Evolutionary conservation across 441 rosid genomes (phyloP), one percentile per base, ranked within the genome.

Genomic region (Theobroma grandiflorum): DNA sequence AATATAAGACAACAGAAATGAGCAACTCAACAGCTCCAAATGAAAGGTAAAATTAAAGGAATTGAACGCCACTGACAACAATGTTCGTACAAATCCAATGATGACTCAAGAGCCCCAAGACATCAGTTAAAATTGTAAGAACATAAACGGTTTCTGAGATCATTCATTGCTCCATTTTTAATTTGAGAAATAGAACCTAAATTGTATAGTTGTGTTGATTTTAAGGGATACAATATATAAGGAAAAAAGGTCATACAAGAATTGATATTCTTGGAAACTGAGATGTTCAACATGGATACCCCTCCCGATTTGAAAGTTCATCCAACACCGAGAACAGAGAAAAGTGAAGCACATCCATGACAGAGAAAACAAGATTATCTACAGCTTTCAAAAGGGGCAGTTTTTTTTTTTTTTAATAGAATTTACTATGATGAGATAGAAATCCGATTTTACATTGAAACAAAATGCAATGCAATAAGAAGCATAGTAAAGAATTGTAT

Each of bases 321-420:
- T 67, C 72, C 52, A n/a, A 20, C 3, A 67, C 9, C 1, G 16
- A 42, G 72, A 67, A 67, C 72, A 67, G 16, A 67, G 52, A 10
- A 42, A 31, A 67, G 50, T n/a, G 72, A 67, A 67, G 9, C 52
- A 40, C 49, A n/a, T 42, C 22, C 72, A 67, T n/a, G 72, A 67
- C 35, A 42, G 38, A 14, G 47, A 65, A 65, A 38, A 67, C 35
- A 42, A 42, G 16, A 20, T 33, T 8, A 66, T 9, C 50, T 20
- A 66, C 4, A 66, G 43, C 71, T 18, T 66, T 38, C 8, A 22
- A n/a, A 20, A 66, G 43, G 49, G 10, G n/a, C 6, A 26, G 31
- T 26, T 26, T 26, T 6, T 33, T 11, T 33, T 22, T 59, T 22
- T 35, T 15, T 14, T 1, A 2, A 18, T 20, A 20, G 26, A 55